phyloP scores from a whole-genome alignment of 176 grass and related monocot genomes.

The Pontederia paniculata region DNA sequence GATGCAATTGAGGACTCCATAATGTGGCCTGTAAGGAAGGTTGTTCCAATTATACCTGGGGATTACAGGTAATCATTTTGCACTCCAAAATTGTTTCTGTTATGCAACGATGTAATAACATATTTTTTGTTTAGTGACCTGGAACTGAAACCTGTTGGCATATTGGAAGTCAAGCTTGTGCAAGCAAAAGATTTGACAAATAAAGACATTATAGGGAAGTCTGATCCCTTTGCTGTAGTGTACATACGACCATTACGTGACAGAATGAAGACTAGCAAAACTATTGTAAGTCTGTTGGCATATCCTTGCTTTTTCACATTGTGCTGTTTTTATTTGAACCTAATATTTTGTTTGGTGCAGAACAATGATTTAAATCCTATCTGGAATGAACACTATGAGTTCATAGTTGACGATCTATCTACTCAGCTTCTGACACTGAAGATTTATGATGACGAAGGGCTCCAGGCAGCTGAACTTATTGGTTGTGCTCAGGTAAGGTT shows the following conservation, averaged over 20 bases:
- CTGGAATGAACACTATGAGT: conserved; percentile 96
- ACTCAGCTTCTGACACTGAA: conserved; percentile 80
- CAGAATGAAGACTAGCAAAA: conserved; percentile 89
- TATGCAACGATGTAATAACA: conserved; percentile 16
- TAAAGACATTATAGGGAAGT: conserved; percentile 93
- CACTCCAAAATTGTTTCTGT: conserved; percentile 3
- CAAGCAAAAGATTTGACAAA: conserved; percentile 83
- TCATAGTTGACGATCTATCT: conserved; percentile 85
- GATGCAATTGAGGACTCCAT: conserved; percentile 89
- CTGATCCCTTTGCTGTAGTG: conserved; percentile 73
- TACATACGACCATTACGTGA: conserved; percentile 78
- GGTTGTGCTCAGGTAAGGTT: conserved; percentile 70
- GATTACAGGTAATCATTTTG: conserved; percentile 64
- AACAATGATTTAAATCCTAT: conserved; percentile 98
- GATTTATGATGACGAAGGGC: conserved; percentile 85
- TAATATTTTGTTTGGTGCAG: conserved; percentile 39
- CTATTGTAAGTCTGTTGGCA: conserved; percentile 57
- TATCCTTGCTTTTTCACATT: conserved; percentile 17
- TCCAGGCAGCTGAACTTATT: conserved; percentile 73
- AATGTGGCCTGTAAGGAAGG: conserved; percentile 87
- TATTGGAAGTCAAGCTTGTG: conserved; percentile 95
- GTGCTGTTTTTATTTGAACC: conserved; percentile 10
- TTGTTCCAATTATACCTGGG: conserved; percentile 87
- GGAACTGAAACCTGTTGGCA: conserved; percentile 82
- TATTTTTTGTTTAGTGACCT: conserved; percentile 47